Conservation (phyloP, 768 basidiomycete species). For the Lentinula detonsa region DNA sequence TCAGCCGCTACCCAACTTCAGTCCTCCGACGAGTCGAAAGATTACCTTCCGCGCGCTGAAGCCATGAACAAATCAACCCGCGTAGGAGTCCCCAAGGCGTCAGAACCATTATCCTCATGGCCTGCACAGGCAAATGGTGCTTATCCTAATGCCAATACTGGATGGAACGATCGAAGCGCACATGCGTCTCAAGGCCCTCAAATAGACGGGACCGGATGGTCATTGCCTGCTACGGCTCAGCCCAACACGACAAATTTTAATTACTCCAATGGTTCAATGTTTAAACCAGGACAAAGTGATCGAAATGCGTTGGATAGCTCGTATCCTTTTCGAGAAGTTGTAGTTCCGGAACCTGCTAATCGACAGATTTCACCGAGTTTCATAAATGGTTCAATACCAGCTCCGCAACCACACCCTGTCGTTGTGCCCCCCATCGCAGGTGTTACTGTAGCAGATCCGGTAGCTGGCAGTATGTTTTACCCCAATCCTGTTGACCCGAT, state of each 20-base stretch:
- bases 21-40: not conserved
- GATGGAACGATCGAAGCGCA: not conserved
- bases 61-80: not conserved
- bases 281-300: not conserved
- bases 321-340: not conserved
- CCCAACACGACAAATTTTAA: not conserved
- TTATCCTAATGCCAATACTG: not conserved
- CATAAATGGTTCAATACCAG: not conserved
- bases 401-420: not conserved
- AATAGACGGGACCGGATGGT: not conserved
- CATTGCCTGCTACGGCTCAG: not conserved
- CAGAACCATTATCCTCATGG: not conserved
- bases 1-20: not conserved
- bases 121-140: not conserved
- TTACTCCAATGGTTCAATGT: not conserved
- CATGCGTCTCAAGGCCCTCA: not conserved
- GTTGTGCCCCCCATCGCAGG: not conserved
- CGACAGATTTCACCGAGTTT: not conserved
- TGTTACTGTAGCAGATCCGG: not conserved
- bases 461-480: not conserved
- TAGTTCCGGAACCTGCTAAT: not conserved
- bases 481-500: not conserved
- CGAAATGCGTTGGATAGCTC: not conserved
- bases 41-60: not conserved
- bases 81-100: not conserved